Percentiles rank a stretch among this genome's conserved stretches.
Conservation (phyloP, 164 flowering plant genomes). For the Buxus sempervirens region DNA sequence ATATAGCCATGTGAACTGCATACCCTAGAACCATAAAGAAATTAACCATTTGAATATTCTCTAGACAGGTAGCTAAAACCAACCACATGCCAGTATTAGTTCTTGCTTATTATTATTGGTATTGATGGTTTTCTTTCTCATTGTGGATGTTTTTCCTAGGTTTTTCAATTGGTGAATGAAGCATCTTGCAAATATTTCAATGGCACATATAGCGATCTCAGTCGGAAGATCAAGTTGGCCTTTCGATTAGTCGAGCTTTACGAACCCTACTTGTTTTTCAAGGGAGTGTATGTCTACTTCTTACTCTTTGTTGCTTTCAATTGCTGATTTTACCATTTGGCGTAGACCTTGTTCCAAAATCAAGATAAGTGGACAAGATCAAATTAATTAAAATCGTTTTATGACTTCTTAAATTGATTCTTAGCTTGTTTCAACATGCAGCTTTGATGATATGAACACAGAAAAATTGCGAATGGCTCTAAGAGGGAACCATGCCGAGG, state of each 20-base stretch:
- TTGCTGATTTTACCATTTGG: background rate
- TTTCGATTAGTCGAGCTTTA: conserved; percentile 49
- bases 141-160: conserved; percentile 26
- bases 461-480: conserved; percentile 34
- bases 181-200: conserved; percentile 33
- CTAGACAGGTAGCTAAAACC: no score
- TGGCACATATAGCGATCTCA: conserved; percentile 21
- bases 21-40: no score
- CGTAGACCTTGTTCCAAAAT: no score
- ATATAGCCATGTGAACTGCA: no score
- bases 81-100: no score
- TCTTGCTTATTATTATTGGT: background rate
- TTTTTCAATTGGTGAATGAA: conserved; percentile 32
- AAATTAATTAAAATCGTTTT: no score
- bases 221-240: conserved; percentile 33
- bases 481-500: conserved; percentile 20
- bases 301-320: background rate
- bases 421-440: conserved; percentile 16
- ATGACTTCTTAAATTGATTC: no score
- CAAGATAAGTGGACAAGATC: background rate
- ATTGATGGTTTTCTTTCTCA: background rate
- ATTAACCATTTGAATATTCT: no score
- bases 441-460: conserved; percentile 60
- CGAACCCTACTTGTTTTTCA: conserved; percentile 53
- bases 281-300: conserved; percentile 41